Evolutionary conservation across 148 eudicot genomes (phyloP), one percentile per base, ranked within the genome.

Genomic region (Diospyros lotus): DNA sequence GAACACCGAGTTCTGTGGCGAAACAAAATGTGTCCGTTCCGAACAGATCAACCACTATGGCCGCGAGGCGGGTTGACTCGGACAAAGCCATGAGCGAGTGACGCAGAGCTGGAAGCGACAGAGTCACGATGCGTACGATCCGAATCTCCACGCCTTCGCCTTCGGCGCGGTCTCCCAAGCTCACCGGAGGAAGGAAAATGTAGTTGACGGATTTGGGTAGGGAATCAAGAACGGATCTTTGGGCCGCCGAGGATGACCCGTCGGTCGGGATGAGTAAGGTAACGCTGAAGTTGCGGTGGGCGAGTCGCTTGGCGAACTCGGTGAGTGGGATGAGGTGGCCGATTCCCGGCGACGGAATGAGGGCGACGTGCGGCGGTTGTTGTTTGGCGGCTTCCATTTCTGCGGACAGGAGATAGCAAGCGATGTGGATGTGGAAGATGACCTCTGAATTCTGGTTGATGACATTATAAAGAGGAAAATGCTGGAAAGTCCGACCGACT

Each of bases 221-320:
- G 7, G 58, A 6, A 53, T 53, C 13, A 7, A 7, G 45, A 9
- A 69, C 60, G 6, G 45, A n/a, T 15, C 2, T 39, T 69, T 48
- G 58, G 56, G 40, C 41, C 52, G 46, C 39, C 28, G 56, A 43
- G 13, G 58, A 40, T 50, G 13, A 1, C 0, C 52, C 58, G 14
- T 68, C 72, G 72, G 60, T 51, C 5, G 73, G 61, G 55, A 69
- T 69, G n/a, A 69, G 4, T 3, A 69, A 14, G 45, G 73, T 69
- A 8, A 41, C 73, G 7, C 44, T 52, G 61, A 53, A 52, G 60
- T 54, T 9, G 5, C 53, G 12, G 61, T 69, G 11, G 12, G 2
- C 52, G 52, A 43, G 61, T 52, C 61, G 4, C 52, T n/a, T 28
- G 28, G 28, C 28, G 28, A 28, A 28, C 28, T 28, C 28, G 28